Conservation (phyloP, 1,139 yeast genomes). For the Magnusiomyces ingens region DNA sequence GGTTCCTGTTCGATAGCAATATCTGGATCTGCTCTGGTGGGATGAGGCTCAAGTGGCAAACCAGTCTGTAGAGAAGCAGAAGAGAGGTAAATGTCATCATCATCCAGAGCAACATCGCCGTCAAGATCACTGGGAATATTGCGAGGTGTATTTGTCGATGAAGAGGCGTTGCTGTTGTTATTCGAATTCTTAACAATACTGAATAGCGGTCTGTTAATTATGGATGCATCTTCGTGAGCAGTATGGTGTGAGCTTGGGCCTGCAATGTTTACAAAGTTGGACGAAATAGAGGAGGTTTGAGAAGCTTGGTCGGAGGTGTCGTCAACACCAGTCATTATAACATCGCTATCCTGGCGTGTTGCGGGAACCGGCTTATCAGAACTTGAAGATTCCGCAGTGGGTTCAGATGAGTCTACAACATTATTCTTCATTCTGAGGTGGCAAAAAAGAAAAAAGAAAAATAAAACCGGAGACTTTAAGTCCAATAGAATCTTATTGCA, state of each 20-base stretch:
- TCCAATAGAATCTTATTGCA: no score
- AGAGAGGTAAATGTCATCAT: conserved; percentile 21
- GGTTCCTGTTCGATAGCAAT: conserved; percentile 7
- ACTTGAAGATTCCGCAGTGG: background rate
- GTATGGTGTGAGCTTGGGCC: background rate
- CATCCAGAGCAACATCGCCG: conserved; percentile 19
- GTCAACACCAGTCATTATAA: conserved; percentile 1
- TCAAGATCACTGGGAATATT: conserved; percentile 3
- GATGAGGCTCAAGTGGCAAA: background rate
- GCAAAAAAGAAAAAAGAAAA: background rate
- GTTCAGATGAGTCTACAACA: background rate
- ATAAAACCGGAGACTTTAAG: background rate
- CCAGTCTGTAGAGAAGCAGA: background rate
- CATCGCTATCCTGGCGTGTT: background rate
- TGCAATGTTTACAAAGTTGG: no score
- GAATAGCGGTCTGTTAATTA: background rate
- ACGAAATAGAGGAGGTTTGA: no score
- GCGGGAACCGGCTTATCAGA: background rate
- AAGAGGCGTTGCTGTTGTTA: background rate
- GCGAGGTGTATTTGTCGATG: background rate
- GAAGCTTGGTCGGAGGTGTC: background rate
- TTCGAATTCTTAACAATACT: background rate
- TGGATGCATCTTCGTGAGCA: background rate
- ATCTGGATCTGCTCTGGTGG: background rate
- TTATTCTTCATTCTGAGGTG: background rate